Conservation (phyloP, 768 basidiomycete genomes). For the Mrakia gelida region DNA sequence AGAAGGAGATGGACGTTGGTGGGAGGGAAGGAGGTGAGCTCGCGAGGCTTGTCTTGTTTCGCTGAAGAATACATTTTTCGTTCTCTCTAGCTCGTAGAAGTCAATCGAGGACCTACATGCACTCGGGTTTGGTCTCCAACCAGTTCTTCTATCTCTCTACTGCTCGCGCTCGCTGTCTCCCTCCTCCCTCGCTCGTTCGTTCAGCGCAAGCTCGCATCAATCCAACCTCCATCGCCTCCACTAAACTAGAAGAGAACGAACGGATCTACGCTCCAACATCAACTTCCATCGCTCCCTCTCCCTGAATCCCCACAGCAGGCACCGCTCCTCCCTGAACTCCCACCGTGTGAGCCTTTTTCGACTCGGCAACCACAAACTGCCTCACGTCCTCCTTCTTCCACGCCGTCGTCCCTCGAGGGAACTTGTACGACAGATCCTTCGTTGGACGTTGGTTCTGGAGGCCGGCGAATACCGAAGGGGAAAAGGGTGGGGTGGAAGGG, state of each 20-base stretch:
- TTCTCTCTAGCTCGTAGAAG: too few relatives aligned
- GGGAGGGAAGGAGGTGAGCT: neutral
- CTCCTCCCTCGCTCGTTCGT: neutral
- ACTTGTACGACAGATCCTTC: conserved; percentile 50
- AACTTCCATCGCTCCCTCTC: conserved; percentile 28
- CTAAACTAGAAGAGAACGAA: neutral
- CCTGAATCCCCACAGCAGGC: conserved; percentile 9
- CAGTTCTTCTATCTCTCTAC: too few relatives aligned
- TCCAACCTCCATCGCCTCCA: neutral
- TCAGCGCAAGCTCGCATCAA: too few relatives aligned
- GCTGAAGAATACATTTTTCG: too few relatives aligned
- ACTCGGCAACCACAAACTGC: conserved; percentile 67
- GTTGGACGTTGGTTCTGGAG: conserved; percentile 44
- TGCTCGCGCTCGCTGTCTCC: neutral
- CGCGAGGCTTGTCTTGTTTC: too few relatives aligned
- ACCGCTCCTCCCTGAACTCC: conserved; percentile 4
- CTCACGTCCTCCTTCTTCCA: conserved; percentile 77
- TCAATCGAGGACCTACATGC: too few relatives aligned
- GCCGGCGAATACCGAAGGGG: too few relatives aligned
- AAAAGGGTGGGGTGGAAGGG: too few relatives aligned
- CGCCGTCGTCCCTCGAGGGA: conserved; percentile 81
- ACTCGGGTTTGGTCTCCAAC: too few relatives aligned
- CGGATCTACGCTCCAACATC: conserved; percentile 27
- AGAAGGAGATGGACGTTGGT: neutral
- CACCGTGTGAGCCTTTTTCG: conserved; percentile 46